phyloP scores from a whole-genome alignment of 139 green algal genomes.

The Chlorella vulgaris region DNA sequence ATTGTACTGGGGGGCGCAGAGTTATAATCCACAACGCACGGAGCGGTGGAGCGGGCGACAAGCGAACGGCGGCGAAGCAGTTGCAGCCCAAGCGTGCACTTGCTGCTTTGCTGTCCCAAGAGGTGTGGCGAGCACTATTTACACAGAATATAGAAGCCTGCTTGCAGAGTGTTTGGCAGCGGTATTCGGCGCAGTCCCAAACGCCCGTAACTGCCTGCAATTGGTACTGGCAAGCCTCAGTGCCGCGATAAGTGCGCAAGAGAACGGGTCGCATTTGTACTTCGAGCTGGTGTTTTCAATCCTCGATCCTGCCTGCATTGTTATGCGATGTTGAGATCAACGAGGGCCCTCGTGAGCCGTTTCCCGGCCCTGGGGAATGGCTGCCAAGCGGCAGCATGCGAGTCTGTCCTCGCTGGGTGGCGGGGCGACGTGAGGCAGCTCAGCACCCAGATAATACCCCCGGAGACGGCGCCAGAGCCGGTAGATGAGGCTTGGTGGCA shows the following conservation, averaged over 20 bases:
- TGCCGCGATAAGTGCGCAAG: not conserved
- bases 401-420: not conserved
- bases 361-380: not conserved
- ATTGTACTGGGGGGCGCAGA: not conserved
- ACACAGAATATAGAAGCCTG: no score
- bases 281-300: no score
- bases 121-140: no score
- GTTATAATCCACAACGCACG: not conserved
- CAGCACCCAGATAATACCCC: not conserved
- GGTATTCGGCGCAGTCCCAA: no score
- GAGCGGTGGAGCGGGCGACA: not conserved
- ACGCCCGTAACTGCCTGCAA: no score
- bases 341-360: not conserved
- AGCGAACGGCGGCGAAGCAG: no score
- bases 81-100: no score
- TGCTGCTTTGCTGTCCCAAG: no score
- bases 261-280: not conserved
- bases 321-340: not conserved
- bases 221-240: no score
- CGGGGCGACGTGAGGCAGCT: no score
- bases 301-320: not conserved
- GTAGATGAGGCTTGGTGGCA: constrained; percentile 8
- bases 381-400: not conserved
- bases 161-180: no score
- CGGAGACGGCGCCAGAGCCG: not conserved